Evolutionary conservation across 2,329 filamentous ascomycete species (phyloP).

Genomic region (Epichloe aotearoae): DNA sequence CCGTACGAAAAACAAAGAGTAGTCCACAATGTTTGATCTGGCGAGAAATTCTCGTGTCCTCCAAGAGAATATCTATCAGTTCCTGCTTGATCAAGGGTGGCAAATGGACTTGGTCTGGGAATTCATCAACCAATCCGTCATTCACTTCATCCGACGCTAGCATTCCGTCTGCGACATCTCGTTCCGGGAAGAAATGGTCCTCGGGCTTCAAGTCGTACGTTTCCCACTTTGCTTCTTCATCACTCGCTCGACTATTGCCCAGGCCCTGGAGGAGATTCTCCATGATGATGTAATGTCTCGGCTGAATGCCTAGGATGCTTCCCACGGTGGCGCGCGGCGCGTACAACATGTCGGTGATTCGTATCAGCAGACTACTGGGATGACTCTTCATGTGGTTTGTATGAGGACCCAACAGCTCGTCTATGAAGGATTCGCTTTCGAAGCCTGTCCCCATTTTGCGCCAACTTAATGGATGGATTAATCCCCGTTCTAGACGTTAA

Average conservation of each 20-base stretch:
- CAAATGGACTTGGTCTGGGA: too few species aligned
- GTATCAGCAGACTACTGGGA: conserved; percentile 49
- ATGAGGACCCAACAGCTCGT: conserved; percentile 54
- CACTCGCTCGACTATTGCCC: conserved; percentile 22
- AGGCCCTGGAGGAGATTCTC: conserved; percentile 58
- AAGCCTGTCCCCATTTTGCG: conserved; percentile 37
- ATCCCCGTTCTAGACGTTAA: conserved; percentile 1
- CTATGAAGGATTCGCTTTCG: conserved; percentile 56
- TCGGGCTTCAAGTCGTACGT: conserved; percentile 63
- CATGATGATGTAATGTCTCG: conserved; percentile 65
- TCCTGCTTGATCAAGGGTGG: too few species aligned
- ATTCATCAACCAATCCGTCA: too few species aligned
- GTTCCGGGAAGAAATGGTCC: conserved; percentile 42
- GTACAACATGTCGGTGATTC: conserved; percentile 58
- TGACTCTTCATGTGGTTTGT: conserved; percentile 47
- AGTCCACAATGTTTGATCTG: too few species aligned
- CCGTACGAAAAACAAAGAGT: too few species aligned
- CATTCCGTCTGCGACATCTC: too few species aligned
- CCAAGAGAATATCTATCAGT: too few species aligned
- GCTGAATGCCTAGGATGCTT: conserved; percentile 43
- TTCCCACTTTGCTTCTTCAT: conserved; percentile 40
- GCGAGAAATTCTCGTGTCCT: too few species aligned
- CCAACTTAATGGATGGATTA: too few species aligned
- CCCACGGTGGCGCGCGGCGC: conserved; percentile 44
- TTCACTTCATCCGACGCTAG: too few species aligned